Percentiles rank a stretch among this genome's conserved stretches.
phyloP scores from a whole-genome alignment of 2,329 filamentous ascomycete species.

The Pseudocercospora cruenta region DNA sequence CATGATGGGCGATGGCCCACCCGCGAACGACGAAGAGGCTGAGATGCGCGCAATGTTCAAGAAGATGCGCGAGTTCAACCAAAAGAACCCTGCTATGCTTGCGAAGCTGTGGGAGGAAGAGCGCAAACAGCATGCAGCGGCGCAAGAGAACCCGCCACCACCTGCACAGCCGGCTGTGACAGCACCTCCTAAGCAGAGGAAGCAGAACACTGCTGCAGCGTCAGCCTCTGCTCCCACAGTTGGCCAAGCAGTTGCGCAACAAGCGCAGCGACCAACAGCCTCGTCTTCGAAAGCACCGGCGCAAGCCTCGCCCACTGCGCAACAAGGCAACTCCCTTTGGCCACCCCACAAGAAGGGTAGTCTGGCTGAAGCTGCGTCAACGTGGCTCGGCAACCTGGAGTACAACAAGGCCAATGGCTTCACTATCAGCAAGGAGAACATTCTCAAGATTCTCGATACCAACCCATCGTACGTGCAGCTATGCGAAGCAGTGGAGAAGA shows the following conservation, averaged over 20 bases:
- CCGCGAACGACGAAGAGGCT: conserved; percentile 47
- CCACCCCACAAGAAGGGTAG: conserved; percentile 54
- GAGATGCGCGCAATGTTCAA: conserved; percentile 60
- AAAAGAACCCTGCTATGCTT: conserved; percentile 58
- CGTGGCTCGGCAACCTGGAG: conserved; percentile 49
- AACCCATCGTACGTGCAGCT: conserved; percentile 61
- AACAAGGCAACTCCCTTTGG: conserved; percentile 50
- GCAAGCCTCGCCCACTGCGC: conserved; percentile 2
- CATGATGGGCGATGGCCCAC: conserved; percentile 28
- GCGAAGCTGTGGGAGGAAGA: conserved; percentile 61
- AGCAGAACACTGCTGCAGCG: neutral
- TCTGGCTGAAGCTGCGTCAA: conserved; percentile 55
- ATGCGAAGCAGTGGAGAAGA: conserved; percentile 57
- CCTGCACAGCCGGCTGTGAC: conserved; percentile 6
- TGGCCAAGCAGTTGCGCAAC: neutral
- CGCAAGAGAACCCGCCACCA: conserved; percentile 9
- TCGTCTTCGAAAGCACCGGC: conserved; percentile 9
- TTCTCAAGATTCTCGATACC: conserved; percentile 53
- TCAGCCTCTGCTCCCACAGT: conserved; percentile 7
- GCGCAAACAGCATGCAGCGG: conserved; percentile 35
- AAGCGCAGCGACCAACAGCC: neutral
- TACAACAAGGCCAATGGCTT: conserved; percentile 51
- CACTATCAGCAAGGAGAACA: conserved; percentile 43
- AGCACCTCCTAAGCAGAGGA: conserved; percentile 13
- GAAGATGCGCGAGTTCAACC: conserved; percentile 61